These are phyloP conservation scores for Astrocystis sublimbata DNA, from an alignment of 495 filamentous ascomycete genomes.

Conservation along the genomic window DNA sequence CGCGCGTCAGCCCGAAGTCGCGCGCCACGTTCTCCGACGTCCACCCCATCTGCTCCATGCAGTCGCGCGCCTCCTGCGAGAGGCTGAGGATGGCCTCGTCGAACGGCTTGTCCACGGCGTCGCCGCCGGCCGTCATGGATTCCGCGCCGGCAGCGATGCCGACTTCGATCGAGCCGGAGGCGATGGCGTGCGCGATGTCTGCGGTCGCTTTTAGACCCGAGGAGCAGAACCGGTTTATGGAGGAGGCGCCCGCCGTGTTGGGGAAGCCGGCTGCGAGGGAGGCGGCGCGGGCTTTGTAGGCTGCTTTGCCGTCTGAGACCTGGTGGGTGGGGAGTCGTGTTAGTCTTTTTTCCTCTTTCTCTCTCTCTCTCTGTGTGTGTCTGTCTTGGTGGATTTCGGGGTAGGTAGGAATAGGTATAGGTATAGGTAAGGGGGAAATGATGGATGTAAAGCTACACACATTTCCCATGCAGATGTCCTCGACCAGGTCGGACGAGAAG, in stretches of 20 bases:
- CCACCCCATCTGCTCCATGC: conserved; percentile 95
- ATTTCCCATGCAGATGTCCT: conserved; percentile 93
- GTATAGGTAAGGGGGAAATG: no score
- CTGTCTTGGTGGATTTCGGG: no score
- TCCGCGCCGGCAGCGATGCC: conserved; percentile 89
- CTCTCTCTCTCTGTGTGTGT: no score
- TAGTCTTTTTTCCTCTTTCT: no score
- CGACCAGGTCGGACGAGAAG: conserved; percentile 78
- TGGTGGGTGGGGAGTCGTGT: conserved; percentile 33
- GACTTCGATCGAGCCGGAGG: conserved; percentile 74
- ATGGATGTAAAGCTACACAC: no score
- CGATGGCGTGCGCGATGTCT: conserved; percentile 90
- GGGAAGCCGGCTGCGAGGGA: conserved; percentile 91
- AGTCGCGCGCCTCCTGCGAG: conserved; percentile 76
- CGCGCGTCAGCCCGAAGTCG: conserved; percentile 82
- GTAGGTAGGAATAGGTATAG: conserved; percentile 19
- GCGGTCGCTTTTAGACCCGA: conserved; percentile 94
- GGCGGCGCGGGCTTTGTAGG: conserved; percentile 88
- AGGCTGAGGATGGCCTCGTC: conserved; percentile 71
- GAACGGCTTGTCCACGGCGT: conserved; percentile 69
- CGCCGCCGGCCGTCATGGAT: conserved; percentile 74
- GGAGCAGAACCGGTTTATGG: conserved; percentile 94
- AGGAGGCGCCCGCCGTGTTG: conserved; percentile 77
- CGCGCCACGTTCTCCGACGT: conserved; percentile 94
- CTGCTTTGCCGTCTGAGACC: conserved; percentile 83